phyloP scores from a whole-genome alignment of 371 early-diverging fungal species.

The Dentiscutata heterogama region DNA sequence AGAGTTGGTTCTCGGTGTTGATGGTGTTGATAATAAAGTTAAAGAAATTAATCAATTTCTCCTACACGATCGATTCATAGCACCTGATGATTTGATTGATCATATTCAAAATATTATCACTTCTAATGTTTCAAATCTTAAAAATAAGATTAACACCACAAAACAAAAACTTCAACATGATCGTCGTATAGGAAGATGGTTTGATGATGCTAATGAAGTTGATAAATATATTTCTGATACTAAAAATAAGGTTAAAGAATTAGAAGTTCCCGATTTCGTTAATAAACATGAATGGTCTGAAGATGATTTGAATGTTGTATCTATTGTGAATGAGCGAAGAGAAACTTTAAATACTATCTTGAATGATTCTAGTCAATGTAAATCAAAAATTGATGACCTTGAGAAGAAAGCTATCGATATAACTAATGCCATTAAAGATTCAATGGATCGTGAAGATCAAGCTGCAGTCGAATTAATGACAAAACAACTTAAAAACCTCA shows the following conservation, averaged over 20 bases:
- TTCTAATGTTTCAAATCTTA: background rate
- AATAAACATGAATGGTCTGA: constrained; percentile 42
- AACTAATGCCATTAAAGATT: constrained; percentile 30
- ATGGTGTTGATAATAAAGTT: constrained; percentile 20
- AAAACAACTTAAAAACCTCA: constrained; percentile 37
- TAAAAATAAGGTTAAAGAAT: constrained; percentile 27
- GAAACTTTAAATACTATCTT: background rate
- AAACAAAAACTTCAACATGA: constrained; percentile 26
- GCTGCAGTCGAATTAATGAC: constrained; percentile 26
- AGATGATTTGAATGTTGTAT: constrained; percentile 30
- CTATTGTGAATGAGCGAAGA: background rate
- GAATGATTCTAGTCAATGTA: background rate
- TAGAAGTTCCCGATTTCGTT: constrained; percentile 43
- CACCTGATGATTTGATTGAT: constrained; percentile 5
- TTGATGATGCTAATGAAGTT: constrained; percentile 41
- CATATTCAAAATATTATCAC: constrained; percentile 10
- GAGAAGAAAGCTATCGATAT: constrained; percentile 28
- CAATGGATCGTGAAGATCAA: constrained; percentile 37
- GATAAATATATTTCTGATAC: constrained; percentile 37
- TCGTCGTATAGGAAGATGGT: constrained; percentile 43
- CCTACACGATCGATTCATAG: constrained; percentile 19
- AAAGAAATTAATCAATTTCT: constrained; percentile 23
- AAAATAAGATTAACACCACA: constrained; percentile 6
- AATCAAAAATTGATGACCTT: constrained; percentile 26
- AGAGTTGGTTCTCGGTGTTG: constrained; percentile 27